A percentile compares a stretch with the other conserved stretches of the same genome.
phyloP scores from a whole-genome alignment of 331 rosid species.

The Cucumis variabilis region DNA sequence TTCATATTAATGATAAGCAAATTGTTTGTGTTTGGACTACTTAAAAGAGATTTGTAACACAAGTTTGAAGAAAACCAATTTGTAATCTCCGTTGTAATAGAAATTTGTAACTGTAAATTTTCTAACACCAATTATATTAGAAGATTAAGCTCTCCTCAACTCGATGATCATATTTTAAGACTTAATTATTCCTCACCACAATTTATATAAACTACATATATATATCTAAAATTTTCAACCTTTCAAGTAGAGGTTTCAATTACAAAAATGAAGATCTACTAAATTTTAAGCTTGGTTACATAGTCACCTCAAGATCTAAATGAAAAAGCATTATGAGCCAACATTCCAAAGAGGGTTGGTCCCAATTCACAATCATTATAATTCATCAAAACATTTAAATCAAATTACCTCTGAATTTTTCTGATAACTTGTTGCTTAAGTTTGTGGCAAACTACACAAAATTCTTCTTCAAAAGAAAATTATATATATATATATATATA shows the following conservation, averaged over 20 bases:
- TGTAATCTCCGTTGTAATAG: background rate
- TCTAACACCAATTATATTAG: background rate
- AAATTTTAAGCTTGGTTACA: background rate
- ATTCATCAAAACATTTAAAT: background rate
- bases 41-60: background rate
- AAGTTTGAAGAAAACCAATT: background rate
- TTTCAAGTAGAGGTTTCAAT: background rate
- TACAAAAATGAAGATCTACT: background rate
- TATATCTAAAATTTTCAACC: background rate
- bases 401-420: background rate
- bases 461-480: background rate
- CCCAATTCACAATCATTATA: constrained; percentile 25
- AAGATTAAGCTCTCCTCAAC: background rate
- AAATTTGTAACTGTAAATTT: too few relatives aligned
- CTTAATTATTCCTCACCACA: background rate
- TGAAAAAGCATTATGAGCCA: background rate
- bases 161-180: background rate
- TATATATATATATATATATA: background rate
- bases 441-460: constrained; percentile 9
- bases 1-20: too few relatives aligned
- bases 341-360: constrained; percentile 17
- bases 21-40: background rate
- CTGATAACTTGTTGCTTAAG: constrained; percentile 32
- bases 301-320: background rate
- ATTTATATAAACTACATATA: background rate